Evolutionary conservation across 805 yeast species (phyloP).

Genomic region (Kuraishia hungarica): DNA sequence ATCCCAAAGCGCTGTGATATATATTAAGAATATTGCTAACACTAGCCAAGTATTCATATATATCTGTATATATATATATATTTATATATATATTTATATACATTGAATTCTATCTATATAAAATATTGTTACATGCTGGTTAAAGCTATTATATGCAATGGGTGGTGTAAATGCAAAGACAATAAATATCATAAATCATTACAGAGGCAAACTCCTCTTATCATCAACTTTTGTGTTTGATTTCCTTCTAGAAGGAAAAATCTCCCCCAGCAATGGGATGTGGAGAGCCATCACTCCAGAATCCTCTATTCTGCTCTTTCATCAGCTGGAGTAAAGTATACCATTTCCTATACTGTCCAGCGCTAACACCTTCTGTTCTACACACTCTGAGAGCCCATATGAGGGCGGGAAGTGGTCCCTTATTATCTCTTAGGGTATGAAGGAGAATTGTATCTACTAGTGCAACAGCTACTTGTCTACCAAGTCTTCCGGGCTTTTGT

Average conservation of each 20-base stretch:
- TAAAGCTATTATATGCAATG: background rate
- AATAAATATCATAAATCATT: background rate
- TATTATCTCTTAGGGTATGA: background rate
- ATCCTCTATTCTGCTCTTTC: slow-evolving; percentile 1
- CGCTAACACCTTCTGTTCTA: background rate
- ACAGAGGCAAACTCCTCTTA: background rate
- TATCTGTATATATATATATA: no score
- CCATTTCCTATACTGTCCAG: background rate
- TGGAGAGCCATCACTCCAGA: background rate
- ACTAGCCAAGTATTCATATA: no score
- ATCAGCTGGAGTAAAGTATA: background rate
- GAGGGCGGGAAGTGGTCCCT: background rate
- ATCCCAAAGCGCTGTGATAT: no score
- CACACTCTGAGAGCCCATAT: slow-evolving; percentile 1
- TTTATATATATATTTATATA: no score
- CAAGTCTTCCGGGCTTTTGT: background rate
- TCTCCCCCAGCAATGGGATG: background rate
- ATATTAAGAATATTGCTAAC: no score
- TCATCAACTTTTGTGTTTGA: background rate
- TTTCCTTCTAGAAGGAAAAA: background rate
- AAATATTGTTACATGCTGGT: background rate
- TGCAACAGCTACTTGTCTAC: background rate
- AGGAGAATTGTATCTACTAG: background rate
- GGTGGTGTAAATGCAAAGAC: background rate
- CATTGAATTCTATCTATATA: background rate